These are phyloP conservation scores for Strobilomyces confusus DNA, from an alignment of 768 basidiomycete species.

Conservation along the genomic window DNA sequence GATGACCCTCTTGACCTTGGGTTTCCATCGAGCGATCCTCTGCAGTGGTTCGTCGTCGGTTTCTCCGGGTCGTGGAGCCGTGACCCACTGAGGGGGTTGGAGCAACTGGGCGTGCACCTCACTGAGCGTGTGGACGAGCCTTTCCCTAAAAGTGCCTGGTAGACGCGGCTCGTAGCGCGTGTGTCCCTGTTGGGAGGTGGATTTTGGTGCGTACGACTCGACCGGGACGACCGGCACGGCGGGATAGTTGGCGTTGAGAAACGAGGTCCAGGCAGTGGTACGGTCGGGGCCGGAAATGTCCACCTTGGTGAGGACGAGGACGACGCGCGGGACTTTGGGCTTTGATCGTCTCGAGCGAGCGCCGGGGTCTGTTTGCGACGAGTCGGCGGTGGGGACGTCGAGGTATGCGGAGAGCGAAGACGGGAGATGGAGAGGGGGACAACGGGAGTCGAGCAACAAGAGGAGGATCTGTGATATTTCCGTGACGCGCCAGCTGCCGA, in stretches of 20 bases:
- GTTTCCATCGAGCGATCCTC: constrained; percentile 58
- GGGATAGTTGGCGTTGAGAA: constrained; percentile 53
- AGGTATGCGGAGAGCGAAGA: constrained; percentile 72
- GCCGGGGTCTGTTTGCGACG: neutral
- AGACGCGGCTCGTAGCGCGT: constrained; percentile 61
- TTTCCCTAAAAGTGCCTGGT: constrained; percentile 57
- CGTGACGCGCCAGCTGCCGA: constrained; percentile 83
- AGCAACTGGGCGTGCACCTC: constrained; percentile 65
- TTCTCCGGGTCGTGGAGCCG: constrained; percentile 32
- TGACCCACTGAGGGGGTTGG: constrained; percentile 58
- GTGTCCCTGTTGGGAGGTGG: constrained; percentile 38
- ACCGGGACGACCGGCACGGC: constrained; percentile 63
- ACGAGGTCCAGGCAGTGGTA: constrained; percentile 60
- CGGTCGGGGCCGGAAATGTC: constrained; percentile 75
- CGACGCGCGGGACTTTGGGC: constrained; percentile 28
- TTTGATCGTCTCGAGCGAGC: constrained; percentile 32
- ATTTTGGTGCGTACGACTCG: constrained; percentile 66
- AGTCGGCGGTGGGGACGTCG: constrained; percentile 8
- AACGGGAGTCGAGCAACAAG: constrained; percentile 84
- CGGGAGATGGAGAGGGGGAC: constrained; percentile 83
- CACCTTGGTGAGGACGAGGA: constrained; percentile 83
- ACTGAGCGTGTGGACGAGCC: constrained; percentile 61
- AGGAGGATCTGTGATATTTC: constrained; percentile 89
- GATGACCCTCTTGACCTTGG: constrained; percentile 57
- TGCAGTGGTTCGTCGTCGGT: constrained; percentile 44